Conservation (phyloP, 139 green algal species). For the Yamagishiella unicocca region DNA sequence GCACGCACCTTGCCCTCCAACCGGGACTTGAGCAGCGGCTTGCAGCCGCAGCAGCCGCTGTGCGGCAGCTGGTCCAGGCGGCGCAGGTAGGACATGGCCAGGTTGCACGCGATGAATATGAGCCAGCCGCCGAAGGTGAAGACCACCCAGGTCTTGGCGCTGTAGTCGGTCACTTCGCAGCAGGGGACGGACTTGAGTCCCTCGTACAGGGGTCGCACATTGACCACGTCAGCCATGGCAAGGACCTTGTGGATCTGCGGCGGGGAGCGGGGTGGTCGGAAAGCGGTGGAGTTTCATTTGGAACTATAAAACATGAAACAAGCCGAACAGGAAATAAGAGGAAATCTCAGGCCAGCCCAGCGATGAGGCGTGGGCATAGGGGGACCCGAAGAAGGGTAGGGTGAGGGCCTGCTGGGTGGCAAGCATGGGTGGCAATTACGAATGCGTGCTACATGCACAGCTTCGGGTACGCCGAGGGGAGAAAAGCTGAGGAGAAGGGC, state of each 20-base stretch:
- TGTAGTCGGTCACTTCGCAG: conserved; percentile 8
- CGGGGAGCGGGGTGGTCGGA: not conserved
- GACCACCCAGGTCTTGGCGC: not conserved
- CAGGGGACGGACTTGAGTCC: conserved; percentile 20
- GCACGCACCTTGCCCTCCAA: too few species aligned
- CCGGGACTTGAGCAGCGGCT: conserved; percentile 25
- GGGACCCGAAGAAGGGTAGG: too few species aligned
- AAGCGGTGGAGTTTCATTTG: too few species aligned
- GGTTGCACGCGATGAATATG: not conserved
- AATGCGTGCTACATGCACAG: too few species aligned
- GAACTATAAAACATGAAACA: too few species aligned
- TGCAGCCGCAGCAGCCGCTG: conserved; percentile 28
- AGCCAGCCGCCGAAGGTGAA: conserved; percentile 45
- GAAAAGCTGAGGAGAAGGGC: too few species aligned
- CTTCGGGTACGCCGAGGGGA: too few species aligned
- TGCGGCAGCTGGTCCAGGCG: conserved; percentile 16
- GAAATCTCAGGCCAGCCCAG: too few species aligned
- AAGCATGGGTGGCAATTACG: too few species aligned
- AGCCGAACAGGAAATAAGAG: too few species aligned
- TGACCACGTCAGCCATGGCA: not conserved
- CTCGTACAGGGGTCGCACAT: conserved; percentile 27
- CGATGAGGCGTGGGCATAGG: too few species aligned
- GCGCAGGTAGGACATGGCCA: conserved; percentile 8
- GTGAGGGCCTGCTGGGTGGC: too few species aligned
- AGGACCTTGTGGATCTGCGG: not conserved